Evolutionary conservation across 495 filamentous ascomycete species (phyloP), one percentile per base, ranked within the genome.

Genomic region (Annulohypoxylon moriforme): DNA sequence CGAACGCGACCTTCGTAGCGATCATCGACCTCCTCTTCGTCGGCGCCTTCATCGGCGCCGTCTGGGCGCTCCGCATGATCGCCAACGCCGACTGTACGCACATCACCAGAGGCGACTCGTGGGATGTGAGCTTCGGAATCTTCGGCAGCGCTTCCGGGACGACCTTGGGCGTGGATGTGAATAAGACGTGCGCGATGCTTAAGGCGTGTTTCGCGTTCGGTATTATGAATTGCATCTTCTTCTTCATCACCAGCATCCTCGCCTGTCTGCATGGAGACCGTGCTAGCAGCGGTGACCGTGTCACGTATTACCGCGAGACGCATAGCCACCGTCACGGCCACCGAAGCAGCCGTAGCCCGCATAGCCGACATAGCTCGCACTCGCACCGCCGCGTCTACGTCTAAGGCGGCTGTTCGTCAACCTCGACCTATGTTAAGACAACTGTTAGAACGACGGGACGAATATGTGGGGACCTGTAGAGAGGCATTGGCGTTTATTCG

Each of bases 221-320:
- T 0, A 97, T 97, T 74, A 95, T 97, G 89, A 93, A 96, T 73
- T 82, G 81, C 58, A 81, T 96, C 31, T 93, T 95, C 80, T 97
- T 97, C 79, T 88, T 90, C 75, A 81, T 93, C 75, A 95, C 93
- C 0, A 83, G 82, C 27, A 75, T 91, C 9, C 71, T 91, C 18
- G 89, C 91, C 3, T 82, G 89, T 42, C 79, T 92, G 57, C 86
- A 91, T 61, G 81, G 84, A 22, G 81, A 79, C 11, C 75, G 71
- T 58, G 14, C 63, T 14, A 57, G 82, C 81, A 16, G 80, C 76
- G 71, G 84, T 81, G 79, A 86, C 77, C 24, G 80, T 76, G 44
- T 77, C 72, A 68, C 76, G 11, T 77, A 78, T 61, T 76, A 79
- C 16, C 75, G 81, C 53, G 81, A 85, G 75, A 85, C 81, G 18